Conservation (phyloP, 208 protist species). For the Angomonas desouzai region DNA sequence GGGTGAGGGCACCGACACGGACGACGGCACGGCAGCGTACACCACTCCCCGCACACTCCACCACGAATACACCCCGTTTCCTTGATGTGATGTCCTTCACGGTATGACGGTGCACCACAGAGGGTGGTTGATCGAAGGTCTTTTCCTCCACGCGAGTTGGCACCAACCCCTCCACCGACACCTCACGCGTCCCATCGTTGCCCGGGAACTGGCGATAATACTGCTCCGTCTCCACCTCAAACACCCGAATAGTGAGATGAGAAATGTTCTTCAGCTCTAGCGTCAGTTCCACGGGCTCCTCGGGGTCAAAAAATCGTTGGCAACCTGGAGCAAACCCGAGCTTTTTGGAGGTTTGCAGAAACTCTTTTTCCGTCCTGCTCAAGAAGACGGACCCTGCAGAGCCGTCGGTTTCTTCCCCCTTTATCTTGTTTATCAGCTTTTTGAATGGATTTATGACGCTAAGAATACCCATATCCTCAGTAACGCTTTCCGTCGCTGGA, state of each 20-base stretch:
- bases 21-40: conserved; percentile 10
- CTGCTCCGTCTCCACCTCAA: conserved; percentile 9
- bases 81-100: conserved; percentile 8
- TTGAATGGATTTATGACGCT: neutral
- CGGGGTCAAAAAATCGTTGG: neutral
- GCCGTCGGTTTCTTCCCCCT: neutral
- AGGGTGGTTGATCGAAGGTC: neutral
- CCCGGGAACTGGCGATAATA: neutral
- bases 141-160: conserved; percentile 1
- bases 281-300: conserved; percentile 1
- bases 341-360: neutral
- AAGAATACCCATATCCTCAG: too few relatives aligned
- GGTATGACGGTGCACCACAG: conserved; percentile 5
- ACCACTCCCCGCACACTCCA: conserved; percentile 13
- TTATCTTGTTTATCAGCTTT: neutral
- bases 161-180: conserved; percentile 8
- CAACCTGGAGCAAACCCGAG: neutral
- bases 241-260: neutral
- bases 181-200: neutral
- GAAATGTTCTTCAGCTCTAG: conserved; percentile 4
- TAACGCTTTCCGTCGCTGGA: neutral
- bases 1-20: conserved; percentile 10
- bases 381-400: neutral
- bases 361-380: neutral
- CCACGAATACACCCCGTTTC: conserved; percentile 10